Percentiles rank a stretch among this genome's conserved stretches.
Evolutionary conservation across 495 filamentous ascomycete genomes (phyloP).

Genomic region (Staphylotrichum longicolle): DNA sequence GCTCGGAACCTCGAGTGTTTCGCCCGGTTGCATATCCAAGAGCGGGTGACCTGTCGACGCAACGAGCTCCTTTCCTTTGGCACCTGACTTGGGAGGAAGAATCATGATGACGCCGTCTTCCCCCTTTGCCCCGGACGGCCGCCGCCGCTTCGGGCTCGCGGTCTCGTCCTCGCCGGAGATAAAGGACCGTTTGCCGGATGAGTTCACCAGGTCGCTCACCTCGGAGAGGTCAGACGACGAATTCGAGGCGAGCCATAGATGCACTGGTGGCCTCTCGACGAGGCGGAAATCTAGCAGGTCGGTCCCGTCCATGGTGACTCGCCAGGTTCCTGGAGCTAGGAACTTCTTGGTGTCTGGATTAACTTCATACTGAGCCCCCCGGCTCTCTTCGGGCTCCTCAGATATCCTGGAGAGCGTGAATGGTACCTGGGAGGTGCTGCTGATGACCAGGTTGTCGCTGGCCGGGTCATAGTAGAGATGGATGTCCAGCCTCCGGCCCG

Average conservation of each 20-base stretch:
- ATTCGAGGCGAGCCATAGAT: constrained; percentile 30
- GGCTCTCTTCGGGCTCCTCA: constrained; percentile 28
- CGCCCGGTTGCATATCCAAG: constrained; percentile 42
- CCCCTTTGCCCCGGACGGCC: constrained; percentile 32
- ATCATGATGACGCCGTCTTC: constrained; percentile 50
- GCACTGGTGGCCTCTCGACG: constrained; percentile 44
- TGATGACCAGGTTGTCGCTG: constrained; percentile 49
- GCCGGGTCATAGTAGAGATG: constrained; percentile 52
- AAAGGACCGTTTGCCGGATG: constrained; percentile 45
- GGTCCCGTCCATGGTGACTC: constrained; percentile 42
- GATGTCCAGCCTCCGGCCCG: constrained; percentile 41
- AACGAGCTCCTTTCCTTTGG: constrained; percentile 44
- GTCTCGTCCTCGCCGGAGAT: constrained; percentile 36
- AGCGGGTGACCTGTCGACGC: constrained; percentile 45
- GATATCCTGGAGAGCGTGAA: constrained; percentile 43
- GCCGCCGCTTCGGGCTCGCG: constrained; percentile 36
- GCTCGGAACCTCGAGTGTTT: constrained; percentile 42
- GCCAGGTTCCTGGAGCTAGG: constrained; percentile 48
- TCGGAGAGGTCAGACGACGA: constrained; percentile 23
- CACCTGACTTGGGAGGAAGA: constrained; percentile 39
- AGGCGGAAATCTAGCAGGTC: constrained; percentile 52
- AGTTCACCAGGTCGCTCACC: constrained; percentile 33
- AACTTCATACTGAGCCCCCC: constrained; percentile 39
- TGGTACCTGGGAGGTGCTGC: constrained; percentile 46
- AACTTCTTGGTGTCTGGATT: constrained; percentile 41